These are phyloP conservation scores for Solanum hybrid DNA, from an alignment of 305 asterid genomes.

Conservation along the genomic window DNA sequence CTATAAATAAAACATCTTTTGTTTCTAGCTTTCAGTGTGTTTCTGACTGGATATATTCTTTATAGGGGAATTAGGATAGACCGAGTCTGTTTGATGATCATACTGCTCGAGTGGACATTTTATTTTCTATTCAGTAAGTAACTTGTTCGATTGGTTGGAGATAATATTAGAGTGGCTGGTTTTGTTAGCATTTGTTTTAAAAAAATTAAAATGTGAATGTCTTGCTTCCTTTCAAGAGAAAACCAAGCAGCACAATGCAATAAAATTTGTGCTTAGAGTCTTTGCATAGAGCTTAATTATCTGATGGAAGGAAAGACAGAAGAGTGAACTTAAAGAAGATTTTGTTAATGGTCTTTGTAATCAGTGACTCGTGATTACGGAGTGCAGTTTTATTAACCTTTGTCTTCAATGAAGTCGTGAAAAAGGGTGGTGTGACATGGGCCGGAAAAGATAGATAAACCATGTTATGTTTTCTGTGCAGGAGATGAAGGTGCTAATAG, in stretches of 20 bases:
- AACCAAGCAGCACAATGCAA: neutral
- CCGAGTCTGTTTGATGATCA: neutral
- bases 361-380: neutral
- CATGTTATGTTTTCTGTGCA: neutral
- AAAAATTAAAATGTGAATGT: neutral
- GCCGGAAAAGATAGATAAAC: neutral
- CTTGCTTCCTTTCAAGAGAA: neutral
- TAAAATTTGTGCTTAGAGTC: neutral
- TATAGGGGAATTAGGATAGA: neutral
- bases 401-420: neutral
- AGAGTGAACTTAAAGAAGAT: neutral
- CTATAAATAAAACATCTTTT: neutral
- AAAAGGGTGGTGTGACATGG: neutral
- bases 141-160: neutral
- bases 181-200: neutral
- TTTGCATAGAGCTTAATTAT: neutral
- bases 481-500: constrained; percentile 27
- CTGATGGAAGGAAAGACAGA: neutral
- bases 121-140: neutral
- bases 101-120: neutral
- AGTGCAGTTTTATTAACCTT: neutral
- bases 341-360: neutral
- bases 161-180: neutral
- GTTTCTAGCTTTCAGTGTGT: neutral
- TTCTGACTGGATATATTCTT: neutral